Evolutionary conservation across 352 stramenopile genomes (phyloP).

Genomic region (Pythium dissotocum): DNA sequence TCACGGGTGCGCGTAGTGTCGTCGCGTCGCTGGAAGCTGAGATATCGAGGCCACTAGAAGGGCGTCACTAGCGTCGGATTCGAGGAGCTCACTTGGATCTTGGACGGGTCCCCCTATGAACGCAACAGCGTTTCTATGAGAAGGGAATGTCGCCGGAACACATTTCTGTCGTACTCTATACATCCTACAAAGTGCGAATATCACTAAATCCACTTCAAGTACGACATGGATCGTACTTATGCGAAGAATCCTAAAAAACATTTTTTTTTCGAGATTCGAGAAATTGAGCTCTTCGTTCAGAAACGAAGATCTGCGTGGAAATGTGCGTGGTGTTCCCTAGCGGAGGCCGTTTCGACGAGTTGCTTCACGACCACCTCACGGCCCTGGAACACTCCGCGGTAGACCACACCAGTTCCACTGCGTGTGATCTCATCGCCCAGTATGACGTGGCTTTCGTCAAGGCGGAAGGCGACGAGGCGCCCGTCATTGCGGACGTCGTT

Average conservation of each 20-base stretch:
- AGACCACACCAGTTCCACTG: constrained; percentile 6
- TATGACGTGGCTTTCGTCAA: neutral
- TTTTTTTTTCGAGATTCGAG: neutral
- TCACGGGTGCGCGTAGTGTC: neutral
- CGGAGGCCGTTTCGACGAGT: constrained; percentile 6
- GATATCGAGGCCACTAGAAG: neutral
- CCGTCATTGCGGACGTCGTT: neutral
- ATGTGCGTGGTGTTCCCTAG: constrained; percentile 28
- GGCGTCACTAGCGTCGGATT: neutral
- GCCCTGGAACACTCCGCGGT: constrained; percentile 1
- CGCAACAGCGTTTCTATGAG: constrained; percentile 6
- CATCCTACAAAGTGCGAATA: neutral
- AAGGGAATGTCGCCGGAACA: neutral
- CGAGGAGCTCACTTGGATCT: constrained; percentile 3
- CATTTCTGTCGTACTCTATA: neutral
- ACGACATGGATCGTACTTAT: too few species aligned
- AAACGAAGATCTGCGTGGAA: neutral
- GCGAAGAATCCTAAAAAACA: neutral
- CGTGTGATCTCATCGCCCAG: neutral
- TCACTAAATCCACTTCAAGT: neutral
- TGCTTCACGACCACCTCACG: constrained; percentile 18
- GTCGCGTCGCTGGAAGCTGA: neutral
- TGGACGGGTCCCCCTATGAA: neutral
- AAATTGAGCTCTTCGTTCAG: neutral
- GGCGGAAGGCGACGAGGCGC: neutral